phyloP scores from a whole-genome alignment of 2,329 filamentous ascomycete genomes.

The Fusarium sp. region DNA sequence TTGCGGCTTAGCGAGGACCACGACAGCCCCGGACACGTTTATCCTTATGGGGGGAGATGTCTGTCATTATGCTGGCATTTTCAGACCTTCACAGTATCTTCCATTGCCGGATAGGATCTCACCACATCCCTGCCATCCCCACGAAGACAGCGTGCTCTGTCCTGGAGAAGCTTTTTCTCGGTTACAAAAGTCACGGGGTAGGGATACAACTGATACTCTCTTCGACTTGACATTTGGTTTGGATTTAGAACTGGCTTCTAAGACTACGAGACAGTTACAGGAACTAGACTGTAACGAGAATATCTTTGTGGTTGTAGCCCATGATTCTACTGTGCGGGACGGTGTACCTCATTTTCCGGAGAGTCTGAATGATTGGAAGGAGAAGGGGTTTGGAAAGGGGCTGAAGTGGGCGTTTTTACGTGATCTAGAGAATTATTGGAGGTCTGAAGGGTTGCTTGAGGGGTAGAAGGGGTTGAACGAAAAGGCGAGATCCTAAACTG shows the following conservation, averaged over 20 bases:
- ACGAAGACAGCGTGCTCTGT: conserved; percentile 14
- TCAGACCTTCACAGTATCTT: conserved; percentile 53
- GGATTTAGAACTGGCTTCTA: conserved; percentile 32
- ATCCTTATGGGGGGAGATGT: conserved; percentile 59
- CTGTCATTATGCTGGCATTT: conserved; percentile 56
- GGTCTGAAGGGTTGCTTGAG: conserved; percentile 24
- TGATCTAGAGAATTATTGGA: conserved; percentile 40
- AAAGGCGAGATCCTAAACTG: rapidly evolving
- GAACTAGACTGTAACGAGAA: conserved; percentile 41
- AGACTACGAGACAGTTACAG: conserved; percentile 31
- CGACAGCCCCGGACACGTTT: conserved; percentile 52
- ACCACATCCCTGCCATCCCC: conserved; percentile 38
- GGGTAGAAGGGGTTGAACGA: background rate
- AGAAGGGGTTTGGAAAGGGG: conserved; percentile 19
- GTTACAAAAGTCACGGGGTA: conserved; percentile 38
- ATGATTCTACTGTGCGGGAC: conserved; percentile 42
- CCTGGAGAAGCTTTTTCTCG: conserved; percentile 35
- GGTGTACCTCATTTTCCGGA: conserved; percentile 42
- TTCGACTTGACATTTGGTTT: conserved; percentile 41
- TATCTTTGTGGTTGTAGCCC: conserved; percentile 38
- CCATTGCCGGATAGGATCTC: conserved; percentile 51
- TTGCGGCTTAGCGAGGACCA: conserved; percentile 57
- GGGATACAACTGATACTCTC: conserved; percentile 26
- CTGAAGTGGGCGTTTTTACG: conserved; percentile 42
- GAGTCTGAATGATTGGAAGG: conserved; percentile 42